Base-by-base conservation (phyloP, 1,284 basidiomycete genomes). In the Ustilago sp. region DNA sequence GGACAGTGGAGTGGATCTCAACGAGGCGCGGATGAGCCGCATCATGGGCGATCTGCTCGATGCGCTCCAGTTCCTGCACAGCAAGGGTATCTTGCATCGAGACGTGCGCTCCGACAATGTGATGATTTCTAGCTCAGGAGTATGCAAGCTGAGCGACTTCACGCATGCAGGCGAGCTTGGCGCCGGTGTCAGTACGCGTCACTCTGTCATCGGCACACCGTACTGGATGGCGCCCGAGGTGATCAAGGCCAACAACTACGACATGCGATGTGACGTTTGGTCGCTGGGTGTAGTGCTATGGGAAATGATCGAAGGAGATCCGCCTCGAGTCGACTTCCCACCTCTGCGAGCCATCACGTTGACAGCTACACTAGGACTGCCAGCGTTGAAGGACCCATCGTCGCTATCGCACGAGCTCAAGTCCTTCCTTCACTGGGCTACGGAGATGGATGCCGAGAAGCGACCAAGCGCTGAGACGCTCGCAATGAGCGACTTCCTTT, bases 151-250 rank as follows among this genome's bases (percentile, higher is more conserved):
- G 50, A 68, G 71, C 59, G 81, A 80, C 52, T 81, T 83, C 31
- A 82, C 77, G 38, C 79, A 82, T 52, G 80, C 80, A 8, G 66
- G 61, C 47, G 64, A 79, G 60, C 69, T 80, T 17, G 58, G 67
- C 17, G 55, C 53, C 6, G 67, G 62, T 0, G 62, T 60, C 17
- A 58, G 9, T 15, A 56, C 57, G 55, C 63, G 75, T n/a, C 63
- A 63, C n/a, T 76, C 71, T 35, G 77, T 82, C 23, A 66, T 82
- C 6, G 81, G 81, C 2, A 82, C 80, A 51, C 74, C 81, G 51
- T 82, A 83, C 68, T 83, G 80, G 80, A 83, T 83, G 81, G 77
- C 80, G 36, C 81, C 81, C n/a, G 81, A 83, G 48, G 78, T 83
- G 70, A 76, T 82, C 56, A 77, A 69, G 48, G 79, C 77, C 5